Percentiles rank a stretch among this genome's conserved stretches.
phyloP scores from a whole-genome alignment of 2,329 filamentous ascomycete genomes.

The Ascochyta pisi region DNA sequence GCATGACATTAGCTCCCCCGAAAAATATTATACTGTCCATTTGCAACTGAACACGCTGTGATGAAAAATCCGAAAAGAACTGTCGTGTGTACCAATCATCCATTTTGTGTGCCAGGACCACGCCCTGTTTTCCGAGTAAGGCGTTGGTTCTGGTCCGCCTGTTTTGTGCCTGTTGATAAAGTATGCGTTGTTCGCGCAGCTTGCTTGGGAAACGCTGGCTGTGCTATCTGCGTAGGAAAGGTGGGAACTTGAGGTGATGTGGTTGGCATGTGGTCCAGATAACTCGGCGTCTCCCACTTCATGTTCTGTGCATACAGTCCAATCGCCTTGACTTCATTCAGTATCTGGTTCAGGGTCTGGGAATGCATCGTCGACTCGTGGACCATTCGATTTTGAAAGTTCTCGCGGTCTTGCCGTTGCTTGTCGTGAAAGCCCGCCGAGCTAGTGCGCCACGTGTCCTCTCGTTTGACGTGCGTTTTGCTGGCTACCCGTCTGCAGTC shows the following conservation, averaged over 20 bases:
- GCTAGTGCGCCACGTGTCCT: slow-evolving; percentile 51
- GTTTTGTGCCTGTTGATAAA: not conserved
- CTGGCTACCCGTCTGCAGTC: slow-evolving; percentile 47
- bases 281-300: slow-evolving; percentile 38
- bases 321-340: slow-evolving; percentile 38
- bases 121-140: slow-evolving; percentile 4
- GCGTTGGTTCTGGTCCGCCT: not conserved
- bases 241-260: slow-evolving; percentile 6
- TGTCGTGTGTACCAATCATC: not conserved
- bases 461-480: slow-evolving; percentile 44
- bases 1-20: not conserved
- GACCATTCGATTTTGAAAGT: slow-evolving; percentile 43
- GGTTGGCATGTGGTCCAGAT: slow-evolving; percentile 13
- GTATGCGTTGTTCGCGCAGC: not conserved
- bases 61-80: not conserved
- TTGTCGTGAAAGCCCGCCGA: slow-evolving; percentile 51
- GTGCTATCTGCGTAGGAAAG: slow-evolving; percentile 17
- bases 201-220: slow-evolving; percentile 6
- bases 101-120: slow-evolving; percentile 3
- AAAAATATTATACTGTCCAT: not conserved
- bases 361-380: slow-evolving; percentile 42
- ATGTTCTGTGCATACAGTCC: slow-evolving; percentile 32
- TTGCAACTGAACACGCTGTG: not conserved
- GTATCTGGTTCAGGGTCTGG: slow-evolving; percentile 35
- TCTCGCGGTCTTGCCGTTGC: slow-evolving; percentile 44